Evolutionary conservation across 2,329 filamentous ascomycete genomes (phyloP).

Genomic region (Pyricularia grisea): DNA sequence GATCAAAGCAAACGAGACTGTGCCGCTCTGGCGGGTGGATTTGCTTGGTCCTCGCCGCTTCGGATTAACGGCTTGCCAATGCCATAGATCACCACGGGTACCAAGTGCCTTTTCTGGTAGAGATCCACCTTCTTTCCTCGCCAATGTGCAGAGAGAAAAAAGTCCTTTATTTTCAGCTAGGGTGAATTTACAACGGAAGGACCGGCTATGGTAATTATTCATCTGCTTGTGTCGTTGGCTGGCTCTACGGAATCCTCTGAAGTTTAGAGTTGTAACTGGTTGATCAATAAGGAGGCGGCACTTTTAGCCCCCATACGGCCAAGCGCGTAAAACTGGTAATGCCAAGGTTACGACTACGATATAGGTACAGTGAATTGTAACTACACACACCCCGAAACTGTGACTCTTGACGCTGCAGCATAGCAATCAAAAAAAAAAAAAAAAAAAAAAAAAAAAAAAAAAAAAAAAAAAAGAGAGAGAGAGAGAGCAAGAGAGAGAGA

Average conservation of each 20-base stretch:
- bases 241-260: neutral
- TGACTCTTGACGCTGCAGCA: neutral
- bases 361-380: neutral
- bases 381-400: neutral
- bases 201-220: neutral
- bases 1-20: neutral
- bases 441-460: neutral
- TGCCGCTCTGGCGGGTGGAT: neutral
- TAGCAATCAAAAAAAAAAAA: too few species aligned
- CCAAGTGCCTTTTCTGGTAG: neutral
- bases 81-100: neutral
- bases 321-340: neutral
- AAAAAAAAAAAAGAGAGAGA: too few species aligned
- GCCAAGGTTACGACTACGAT: neutral
- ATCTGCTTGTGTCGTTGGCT: neutral
- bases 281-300: neutral
- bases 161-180: neutral
- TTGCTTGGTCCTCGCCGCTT: neutral
- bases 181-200: neutral
- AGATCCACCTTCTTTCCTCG: neutral
- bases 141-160: neutral
- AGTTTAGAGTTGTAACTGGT: neutral
- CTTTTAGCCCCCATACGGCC: neutral
- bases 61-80: neutral
- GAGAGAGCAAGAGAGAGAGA: too few species aligned